Evolutionary conservation across 495 filamentous ascomycete species (phyloP).

Genomic region (Penicillium ucsense): DNA sequence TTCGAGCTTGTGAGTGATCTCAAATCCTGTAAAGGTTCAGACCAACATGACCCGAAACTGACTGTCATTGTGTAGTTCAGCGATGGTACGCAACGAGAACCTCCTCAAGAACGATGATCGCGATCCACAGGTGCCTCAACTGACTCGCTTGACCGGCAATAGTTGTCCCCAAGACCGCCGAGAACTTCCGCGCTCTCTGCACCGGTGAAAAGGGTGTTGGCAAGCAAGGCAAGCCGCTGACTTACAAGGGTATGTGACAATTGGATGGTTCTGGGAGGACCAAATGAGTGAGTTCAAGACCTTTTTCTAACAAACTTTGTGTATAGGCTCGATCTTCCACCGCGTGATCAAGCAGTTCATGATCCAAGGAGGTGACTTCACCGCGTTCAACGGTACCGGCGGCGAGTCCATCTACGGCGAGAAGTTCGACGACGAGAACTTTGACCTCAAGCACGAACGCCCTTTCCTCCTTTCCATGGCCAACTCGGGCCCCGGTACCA

Average conservation of each 20-base stretch:
- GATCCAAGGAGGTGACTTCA: constrained; percentile 99
- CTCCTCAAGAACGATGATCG: not conserved
- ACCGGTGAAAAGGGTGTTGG: constrained; percentile 86
- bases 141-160: constrained; percentile 10
- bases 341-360: constrained; percentile 98
- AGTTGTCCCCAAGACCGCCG: constrained; percentile 84
- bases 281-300: not conserved
- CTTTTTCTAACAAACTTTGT: not conserved
- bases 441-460: constrained; percentile 83
- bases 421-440: constrained; percentile 98
- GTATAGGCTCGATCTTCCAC: constrained; percentile 73
- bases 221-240: constrained; percentile 74
- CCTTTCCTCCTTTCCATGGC: constrained; percentile 96
- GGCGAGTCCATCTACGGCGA: constrained; percentile 97
- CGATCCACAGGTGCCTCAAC: not conserved
- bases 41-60: not conserved
- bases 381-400: constrained; percentile 87
- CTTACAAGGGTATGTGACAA: constrained; percentile 42
- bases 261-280: not conserved
- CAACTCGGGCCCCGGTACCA: constrained; percentile 89
- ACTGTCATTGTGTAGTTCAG: constrained; percentile 47
- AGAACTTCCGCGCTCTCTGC: constrained; percentile 94
- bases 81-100: constrained; percentile 44
- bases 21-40: not conserved
- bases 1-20: constrained; percentile 63